Base-by-base conservation (phyloP, 2,329 filamentous ascomycete genomes). In the Lachnellula arida region DNA sequence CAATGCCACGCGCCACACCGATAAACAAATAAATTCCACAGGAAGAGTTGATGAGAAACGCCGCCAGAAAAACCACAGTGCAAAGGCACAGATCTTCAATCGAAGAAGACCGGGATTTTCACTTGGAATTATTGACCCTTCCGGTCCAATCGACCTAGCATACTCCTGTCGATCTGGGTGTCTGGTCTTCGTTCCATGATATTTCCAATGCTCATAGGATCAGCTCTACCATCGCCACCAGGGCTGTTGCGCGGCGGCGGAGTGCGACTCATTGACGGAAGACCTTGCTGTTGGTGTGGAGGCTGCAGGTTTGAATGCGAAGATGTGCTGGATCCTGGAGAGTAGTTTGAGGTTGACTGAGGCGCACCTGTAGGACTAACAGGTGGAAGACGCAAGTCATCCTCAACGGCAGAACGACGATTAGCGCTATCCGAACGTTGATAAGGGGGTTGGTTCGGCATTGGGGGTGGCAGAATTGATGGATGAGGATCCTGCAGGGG, bases 391-490 rank as follows among this genome's bases (percentile, higher is more conserved):
- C 68, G 63, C 17, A 69, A 53, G 56, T 69, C 68, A 25, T 69
- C 67, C 32, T 68, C 65, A n/a, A 58, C 65, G 17, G 65, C 63
- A 32, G 63, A 62, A 22, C 66, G 64, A 37, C 62, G 65, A 46
- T 56, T 58, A 15, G 59, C 46, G 37, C 56, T 63, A 4, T 69
- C 68, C 14, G 63, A 51, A 11, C 67, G 63, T 28, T 61, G 23
- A 52, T 65, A 68, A 1, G 58, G 44, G n/a, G 62, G 58, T 39
- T 68, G 68, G 17, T 62, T 66, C n/a, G 69, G 68, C 28, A 70
- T 63, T 22, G 70, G 71, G n/a, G 70, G 71, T 22, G 71, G 70
- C 15, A 72, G 63, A 14, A 71, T 67, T 1, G 68, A 65, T 14
- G 68, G 62, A 48, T 73, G 71, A 6, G 68, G 66, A 42, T 74